Conservation (phyloP, 139 green algal genomes). For the Edaphochlamys debaryana region DNA sequence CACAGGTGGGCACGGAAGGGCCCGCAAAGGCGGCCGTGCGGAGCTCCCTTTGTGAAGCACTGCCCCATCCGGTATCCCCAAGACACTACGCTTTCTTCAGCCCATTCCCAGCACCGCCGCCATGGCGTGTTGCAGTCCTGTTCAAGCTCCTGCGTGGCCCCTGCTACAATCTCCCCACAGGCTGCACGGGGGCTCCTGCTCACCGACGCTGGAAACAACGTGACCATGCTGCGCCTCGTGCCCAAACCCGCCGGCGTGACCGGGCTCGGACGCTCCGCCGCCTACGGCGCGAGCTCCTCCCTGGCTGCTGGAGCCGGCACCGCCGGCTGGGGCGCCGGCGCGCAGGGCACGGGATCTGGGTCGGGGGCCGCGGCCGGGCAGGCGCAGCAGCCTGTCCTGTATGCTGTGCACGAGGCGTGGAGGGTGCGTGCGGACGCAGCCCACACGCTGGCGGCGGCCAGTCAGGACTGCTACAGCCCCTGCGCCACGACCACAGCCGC, state of each 20-base stretch:
- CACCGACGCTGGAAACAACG: slow-evolving; percentile 44
- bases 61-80: too few species aligned
- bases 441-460: slow-evolving; percentile 60
- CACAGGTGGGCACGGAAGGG: slow-evolving; percentile 27
- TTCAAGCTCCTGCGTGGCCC: too few species aligned
- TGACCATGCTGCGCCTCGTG: slow-evolving; percentile 59
- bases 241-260: neutral
- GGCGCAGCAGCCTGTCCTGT: neutral
- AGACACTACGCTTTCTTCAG: too few species aligned
- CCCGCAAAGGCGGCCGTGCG: too few species aligned
- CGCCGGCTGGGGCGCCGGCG: neutral
- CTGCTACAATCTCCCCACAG: too few species aligned
- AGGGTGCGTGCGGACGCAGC: slow-evolving; percentile 38
- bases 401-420: slow-evolving; percentile 45
- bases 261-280: neutral
- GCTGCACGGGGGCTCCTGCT: slow-evolving; percentile 54
- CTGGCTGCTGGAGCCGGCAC: neutral
- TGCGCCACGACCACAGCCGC: slow-evolving; percentile 51
- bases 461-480: slow-evolving; percentile 44
- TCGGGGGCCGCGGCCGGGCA: neutral
- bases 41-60: too few species aligned
- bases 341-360: neutral
- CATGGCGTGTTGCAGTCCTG: too few species aligned
- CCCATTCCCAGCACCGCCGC: too few species aligned
- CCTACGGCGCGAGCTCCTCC: neutral